Base-by-base conservation (phyloP, 768 basidiomycete genomes). In the Tricholoma furcatifolium region DNA sequence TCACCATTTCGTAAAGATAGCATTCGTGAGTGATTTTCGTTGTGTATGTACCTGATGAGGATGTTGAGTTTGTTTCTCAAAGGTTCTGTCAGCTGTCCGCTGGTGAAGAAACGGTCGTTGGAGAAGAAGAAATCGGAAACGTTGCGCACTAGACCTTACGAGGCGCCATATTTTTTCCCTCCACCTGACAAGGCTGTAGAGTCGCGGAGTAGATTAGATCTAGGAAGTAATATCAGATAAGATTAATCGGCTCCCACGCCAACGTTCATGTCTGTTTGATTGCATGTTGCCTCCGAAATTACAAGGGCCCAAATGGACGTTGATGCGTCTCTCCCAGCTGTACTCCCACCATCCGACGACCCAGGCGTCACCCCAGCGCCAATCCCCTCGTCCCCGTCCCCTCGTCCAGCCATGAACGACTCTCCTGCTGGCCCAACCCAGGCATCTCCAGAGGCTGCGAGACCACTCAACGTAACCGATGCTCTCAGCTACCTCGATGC, bases 401-500 rank as follows among this genome's bases (percentile, higher is more conserved):
- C 39, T 47, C 42, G 17, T 51, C 48, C 79, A 40, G 66, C 67
- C 51, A 61, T 69, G 11, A 50, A 53, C 53, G 65, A 68, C 50
- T 56, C 68, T 18, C 62, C 65, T 50, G 43, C 62, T 47, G 62
- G 49, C 34, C 55, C 62, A 24, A 68, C 70, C 27, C 70, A 62
- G 43, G 70, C 72, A 1, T 65, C 46, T 0, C 51, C 51, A 43
- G 77, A 77, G 39, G 59, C 65, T n/a, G 68, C 62, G 18, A 74
- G 93, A 17, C 89, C 89, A 31, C 77, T 96, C 66, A 94, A 96
- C 65, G 93, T 96, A 60, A 88, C 90, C 35, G 93, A 97, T 71
- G 93, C 93, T 30, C 80, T 97, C 69, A 87, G 85, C 63, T 97
- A 97, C 64, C 83, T 97, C 60, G 93, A 97, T 67, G 91, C 91